A percentile compares a stretch with the other conserved stretches of the same genome.
These are phyloP conservation scores for Ophiostoma pallidulum DNA, from an alignment of 2,329 filamentous ascomycete genomes.

Conservation along the genomic window DNA sequence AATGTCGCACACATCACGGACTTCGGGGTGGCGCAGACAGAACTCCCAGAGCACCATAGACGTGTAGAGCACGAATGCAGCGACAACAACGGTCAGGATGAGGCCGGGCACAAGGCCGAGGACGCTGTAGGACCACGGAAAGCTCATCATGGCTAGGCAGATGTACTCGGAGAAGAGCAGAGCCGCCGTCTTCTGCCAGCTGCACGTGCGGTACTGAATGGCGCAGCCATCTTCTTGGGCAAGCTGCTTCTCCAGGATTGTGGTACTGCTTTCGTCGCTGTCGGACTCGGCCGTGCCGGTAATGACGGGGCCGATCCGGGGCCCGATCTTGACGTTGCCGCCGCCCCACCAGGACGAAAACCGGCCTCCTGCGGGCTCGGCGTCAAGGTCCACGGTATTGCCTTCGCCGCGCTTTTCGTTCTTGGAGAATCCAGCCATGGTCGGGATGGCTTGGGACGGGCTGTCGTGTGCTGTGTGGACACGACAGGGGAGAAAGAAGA, in stretches of 20 bases:
- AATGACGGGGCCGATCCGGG: conserved; percentile 41
- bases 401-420: conserved; percentile 2
- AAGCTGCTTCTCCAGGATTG: conserved; percentile 56
- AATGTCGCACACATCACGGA: conserved; percentile 88
- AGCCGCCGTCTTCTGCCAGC: conserved; percentile 89
- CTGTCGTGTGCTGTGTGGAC: neutral
- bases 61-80: conserved; percentile 74
- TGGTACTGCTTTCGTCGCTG: conserved; percentile 36
- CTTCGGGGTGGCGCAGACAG: conserved; percentile 80
- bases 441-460: conserved; percentile 4
- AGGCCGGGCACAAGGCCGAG: conserved; percentile 80
- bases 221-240: conserved; percentile 65
- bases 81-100: conserved; percentile 72
- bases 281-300: conserved; percentile 30
- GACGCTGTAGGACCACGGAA: conserved; percentile 84
- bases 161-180: conserved; percentile 94
- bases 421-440: conserved; percentile 13
- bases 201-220: conserved; percentile 89
- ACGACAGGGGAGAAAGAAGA: neutral
- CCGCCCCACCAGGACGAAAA: conserved; percentile 32
- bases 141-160: conserved; percentile 87
- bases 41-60: conserved; percentile 60
- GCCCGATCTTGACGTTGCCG: conserved; percentile 34
- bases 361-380: conserved; percentile 12
- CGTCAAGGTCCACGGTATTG: conserved; percentile 5